These are phyloP conservation scores for Polygonum aviculare DNA, from an alignment of 148 eudicot species.

Conservation along the genomic window DNA sequence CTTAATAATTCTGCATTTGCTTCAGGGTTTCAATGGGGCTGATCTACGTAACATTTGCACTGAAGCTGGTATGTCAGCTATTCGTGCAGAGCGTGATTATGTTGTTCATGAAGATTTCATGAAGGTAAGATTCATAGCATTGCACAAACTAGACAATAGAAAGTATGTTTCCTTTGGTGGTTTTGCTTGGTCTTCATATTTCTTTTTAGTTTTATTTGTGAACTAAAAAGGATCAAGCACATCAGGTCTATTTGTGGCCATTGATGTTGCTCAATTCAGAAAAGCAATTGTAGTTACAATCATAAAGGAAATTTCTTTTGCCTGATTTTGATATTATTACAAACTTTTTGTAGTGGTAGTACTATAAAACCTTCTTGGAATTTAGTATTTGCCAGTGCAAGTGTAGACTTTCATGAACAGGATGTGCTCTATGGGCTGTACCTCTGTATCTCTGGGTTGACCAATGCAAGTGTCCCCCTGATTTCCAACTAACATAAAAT, in stretches of 20 bases:
- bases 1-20: neutral
- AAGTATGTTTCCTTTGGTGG: neutral
- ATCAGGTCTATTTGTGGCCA: neutral
- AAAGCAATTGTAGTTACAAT: neutral
- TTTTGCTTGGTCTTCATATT: neutral
- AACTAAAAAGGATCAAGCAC: too few species aligned
- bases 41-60: constrained; percentile 92
- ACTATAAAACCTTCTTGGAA: neutral
- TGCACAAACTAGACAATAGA: neutral
- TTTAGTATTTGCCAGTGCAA: neutral
- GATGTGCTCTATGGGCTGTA: neutral
- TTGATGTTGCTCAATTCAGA: neutral
- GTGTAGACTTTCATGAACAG: neutral
- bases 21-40: constrained; percentile 92
- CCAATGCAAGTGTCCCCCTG: neutral
- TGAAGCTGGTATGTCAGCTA: constrained; percentile 95
- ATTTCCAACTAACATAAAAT: neutral
- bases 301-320: neutral
- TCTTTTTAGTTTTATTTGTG: too few species aligned
- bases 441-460: neutral
- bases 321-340: neutral
- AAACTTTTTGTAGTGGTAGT: neutral
- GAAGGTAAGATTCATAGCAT: constrained; percentile 40
- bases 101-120: constrained; percentile 96
- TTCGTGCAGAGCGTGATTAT: constrained; percentile 97